Evolutionary conservation across 1,139 yeast genomes (phyloP), one percentile per base, ranked within the genome.

Genomic region (Pichia sp.): DNA sequence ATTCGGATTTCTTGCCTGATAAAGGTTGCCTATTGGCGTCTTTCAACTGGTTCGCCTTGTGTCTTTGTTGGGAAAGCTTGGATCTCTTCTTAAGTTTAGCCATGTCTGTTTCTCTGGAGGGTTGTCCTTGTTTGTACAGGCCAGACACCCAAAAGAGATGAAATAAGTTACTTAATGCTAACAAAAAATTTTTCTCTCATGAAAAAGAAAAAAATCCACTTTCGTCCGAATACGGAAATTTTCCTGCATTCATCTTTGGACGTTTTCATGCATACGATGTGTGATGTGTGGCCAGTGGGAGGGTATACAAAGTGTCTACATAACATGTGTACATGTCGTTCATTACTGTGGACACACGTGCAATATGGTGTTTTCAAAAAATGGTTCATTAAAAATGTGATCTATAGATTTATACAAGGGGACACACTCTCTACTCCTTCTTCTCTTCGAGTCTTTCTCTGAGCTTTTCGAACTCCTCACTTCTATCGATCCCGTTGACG

Each of bases 11-110:
- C 45, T 48, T 65, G 45, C 47, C 64, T n/a, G 4, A 28, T 28
- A 34, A 22, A 15, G 34, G 38, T 14, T 18, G 30, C 15, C 32
- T 38, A 24, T 33, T 40, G 6, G 37, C 18, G 3, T 35, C 34
- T n/a, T 52, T 49, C 6, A 51, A 34, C 19, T 66, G 63, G 44
- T 63, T 61, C 42, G 58, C 53, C 37, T 60, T 57, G 43, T 56
- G 48, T 44, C 65, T 54, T 41, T 57, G 59, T 53, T 60, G 52
- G 21, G 84, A 75, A 47, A 77, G 75, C 70, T 79, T 84, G 45
- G 84, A 81, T 60, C 80, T 81, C 65, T 79, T 82, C 72, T 83
- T 85, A 42, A 85, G 77, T 67, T 85, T 86, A 48, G 87, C 94
- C 95, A 85, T 86, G 31, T 4, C 38, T 24, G 10, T 24, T 24